Percentiles rank a stretch among this genome's conserved stretches.
Conservation (phyloP, 2,329 filamentous ascomycete species). For the Colletotrichum echinochloae region DNA sequence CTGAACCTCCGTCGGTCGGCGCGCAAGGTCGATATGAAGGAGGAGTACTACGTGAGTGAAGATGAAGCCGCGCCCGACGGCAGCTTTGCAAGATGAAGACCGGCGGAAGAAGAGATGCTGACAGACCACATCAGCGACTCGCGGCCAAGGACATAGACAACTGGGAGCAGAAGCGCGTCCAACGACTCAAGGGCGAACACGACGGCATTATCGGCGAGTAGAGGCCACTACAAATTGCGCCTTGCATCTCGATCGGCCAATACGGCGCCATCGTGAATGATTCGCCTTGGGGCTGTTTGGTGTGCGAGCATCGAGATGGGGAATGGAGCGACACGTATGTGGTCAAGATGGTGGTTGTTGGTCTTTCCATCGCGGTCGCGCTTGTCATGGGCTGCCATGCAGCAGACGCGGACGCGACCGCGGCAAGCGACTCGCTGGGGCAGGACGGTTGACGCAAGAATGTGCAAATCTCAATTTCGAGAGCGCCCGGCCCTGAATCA, state of each 20-base stretch:
- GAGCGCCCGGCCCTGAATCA: conserved; percentile 28
- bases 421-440: conserved; percentile 17
- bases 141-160: conserved; percentile 92
- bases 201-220: conserved; percentile 77
- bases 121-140: conserved; percentile 79
- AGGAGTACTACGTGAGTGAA: conserved; percentile 85
- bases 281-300: background rate
- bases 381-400: background rate
- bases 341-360: background rate
- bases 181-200: conserved; percentile 88
- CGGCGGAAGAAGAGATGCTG: conserved; percentile 45
- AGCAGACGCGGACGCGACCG: conserved; percentile 2
- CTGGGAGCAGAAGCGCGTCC: conserved; percentile 97
- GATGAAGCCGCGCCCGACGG: background rate
- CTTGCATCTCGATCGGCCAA: conserved; percentile 27
- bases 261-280: background rate
- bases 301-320: conserved; percentile 25
- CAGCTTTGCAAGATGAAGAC: background rate
- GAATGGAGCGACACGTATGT: background rate
- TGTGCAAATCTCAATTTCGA: conserved; percentile 37
- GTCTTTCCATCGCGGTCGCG: background rate
- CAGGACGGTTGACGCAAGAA: conserved; percentile 31
- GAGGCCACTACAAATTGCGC: conserved; percentile 5
- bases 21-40: conserved; percentile 82
- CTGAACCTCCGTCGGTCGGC: conserved; percentile 80